Evolutionary conservation across 2,329 filamentous ascomycete species (phyloP), one percentile per base, ranked within the genome.

Genomic region (Pezicula neosporulosa): DNA sequence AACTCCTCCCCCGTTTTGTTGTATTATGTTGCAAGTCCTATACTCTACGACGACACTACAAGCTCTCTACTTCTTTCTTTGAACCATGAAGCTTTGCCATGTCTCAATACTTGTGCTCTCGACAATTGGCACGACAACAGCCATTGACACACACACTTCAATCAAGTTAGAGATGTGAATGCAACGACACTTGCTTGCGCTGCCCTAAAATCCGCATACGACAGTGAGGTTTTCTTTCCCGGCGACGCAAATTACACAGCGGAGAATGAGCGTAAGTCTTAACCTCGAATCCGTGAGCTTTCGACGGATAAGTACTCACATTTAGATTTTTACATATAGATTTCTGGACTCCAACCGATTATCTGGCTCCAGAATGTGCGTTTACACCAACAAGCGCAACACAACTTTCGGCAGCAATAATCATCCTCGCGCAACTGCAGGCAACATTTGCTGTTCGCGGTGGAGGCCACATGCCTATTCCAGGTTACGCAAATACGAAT

Each of bases 401-500:
- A 19, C 39, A 57, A 8, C 53, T 59, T 4, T 50, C 55, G 16
- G 24, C 46, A 12, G 48, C 48, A 10, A 19, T 57, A 6, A 37
- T 36, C 12, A 51, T 55, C 13, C 28, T 58, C 2, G 47, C 30
- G 7, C 24, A 10, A 24, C 10, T 53, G n/a, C 39, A 52, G 18
- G 27, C 49, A 12, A 28, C 21, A 24, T 57, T 57, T 45, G 52
- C 55, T 18, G 50, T 57, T 13, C 24, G 52, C 35, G 52, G 55
- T 10, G 55, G 52, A 37, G 55, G 55, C 12, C 55, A 57, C 28
- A 52, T 54, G 52, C 50, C 47, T n/a, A 53, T 55, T 30, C 49
- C 51, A 12, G 28, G 37, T 8, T 38, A 42, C 16, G 49, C 49
- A 16, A 54, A 50, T 33, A 57, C 37, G 24, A 35, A 51, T 24